phyloP scores from a whole-genome alignment of 176 grass and related monocot species.

The Oryza rufipogon region DNA sequence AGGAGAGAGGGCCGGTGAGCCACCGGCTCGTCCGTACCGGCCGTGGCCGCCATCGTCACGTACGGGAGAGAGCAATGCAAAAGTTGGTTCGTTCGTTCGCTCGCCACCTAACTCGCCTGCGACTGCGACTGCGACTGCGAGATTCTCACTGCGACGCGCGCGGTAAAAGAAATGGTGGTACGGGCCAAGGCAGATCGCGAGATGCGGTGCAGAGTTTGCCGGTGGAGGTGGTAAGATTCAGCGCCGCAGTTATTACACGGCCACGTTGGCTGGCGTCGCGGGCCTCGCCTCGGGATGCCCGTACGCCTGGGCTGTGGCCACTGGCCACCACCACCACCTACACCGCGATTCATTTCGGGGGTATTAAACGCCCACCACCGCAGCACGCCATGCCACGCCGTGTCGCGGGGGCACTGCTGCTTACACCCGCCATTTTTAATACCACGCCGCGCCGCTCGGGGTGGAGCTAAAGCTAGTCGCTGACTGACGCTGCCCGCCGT shows the following conservation, averaged over 20 bases:
- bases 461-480: too few species aligned
- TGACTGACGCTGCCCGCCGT: background rate
- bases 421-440: slow-evolving; percentile 54
- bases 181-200: background rate
- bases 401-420: background rate
- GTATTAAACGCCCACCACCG: slow-evolving; percentile 43
- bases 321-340: background rate
- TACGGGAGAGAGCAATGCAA: background rate
- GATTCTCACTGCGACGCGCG: background rate
- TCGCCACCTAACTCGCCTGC: background rate
- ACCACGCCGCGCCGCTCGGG: slow-evolving; percentile 21
- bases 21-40: background rate
- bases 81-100: background rate
- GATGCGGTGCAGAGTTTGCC: background rate
- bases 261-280: slow-evolving; percentile 13
- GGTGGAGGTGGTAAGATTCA: background rate
- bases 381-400: background rate
- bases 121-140: background rate
- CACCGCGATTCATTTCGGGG: slow-evolving; percentile 37
- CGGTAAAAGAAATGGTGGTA: background rate
- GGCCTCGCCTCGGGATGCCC: slow-evolving; percentile 45
- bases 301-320: background rate
- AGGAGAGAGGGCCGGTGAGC: background rate
- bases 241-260: slow-evolving; percentile 4
- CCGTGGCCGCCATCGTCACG: background rate